Conservation (phyloP, 108 stramenopile species). For the Asterionellopsis glacialis region DNA sequence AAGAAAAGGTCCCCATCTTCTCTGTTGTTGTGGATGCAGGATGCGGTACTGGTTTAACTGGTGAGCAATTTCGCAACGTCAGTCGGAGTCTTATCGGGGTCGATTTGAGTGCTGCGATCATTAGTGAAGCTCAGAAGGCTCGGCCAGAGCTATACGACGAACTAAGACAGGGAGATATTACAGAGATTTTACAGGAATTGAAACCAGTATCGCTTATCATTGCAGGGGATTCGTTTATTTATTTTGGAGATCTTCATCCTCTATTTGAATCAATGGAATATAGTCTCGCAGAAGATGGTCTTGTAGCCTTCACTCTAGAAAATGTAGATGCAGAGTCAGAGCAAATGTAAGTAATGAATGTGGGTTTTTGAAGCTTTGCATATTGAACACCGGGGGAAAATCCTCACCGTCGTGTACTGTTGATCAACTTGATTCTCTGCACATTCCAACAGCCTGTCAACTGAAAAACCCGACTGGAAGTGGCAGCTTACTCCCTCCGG, state of each 20-base stretch:
- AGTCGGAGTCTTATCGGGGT: constrained; percentile 60
- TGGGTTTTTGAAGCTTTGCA: neutral
- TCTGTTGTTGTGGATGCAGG: constrained; percentile 58
- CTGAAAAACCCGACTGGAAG: constrained; percentile 65
- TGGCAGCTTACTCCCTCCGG: constrained; percentile 73
- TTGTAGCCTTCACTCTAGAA: constrained; percentile 64
- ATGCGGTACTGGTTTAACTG: constrained; percentile 72
- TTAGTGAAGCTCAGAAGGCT: constrained; percentile 49
- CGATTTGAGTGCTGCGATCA: constrained; percentile 56
- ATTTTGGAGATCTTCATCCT: constrained; percentile 66
- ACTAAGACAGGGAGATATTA: constrained; percentile 51
- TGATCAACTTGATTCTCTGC: neutral
- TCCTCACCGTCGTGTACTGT: neutral
- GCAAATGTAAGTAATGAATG: constrained; percentile 21
- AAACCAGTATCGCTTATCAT: constrained; percentile 57
- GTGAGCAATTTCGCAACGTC: constrained; percentile 73
- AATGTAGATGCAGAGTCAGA: constrained; percentile 52
- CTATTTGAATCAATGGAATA: constrained; percentile 58
- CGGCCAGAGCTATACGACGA: constrained; percentile 68
- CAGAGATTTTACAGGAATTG: constrained; percentile 30
- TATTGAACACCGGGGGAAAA: too few relatives aligned
- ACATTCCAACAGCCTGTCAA: constrained; percentile 19
- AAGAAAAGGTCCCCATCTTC: constrained; percentile 33
- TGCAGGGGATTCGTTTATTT: constrained; percentile 71
- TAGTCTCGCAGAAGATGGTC: constrained; percentile 42